These are phyloP conservation scores for Albugo laibachii DNA, from an alignment of 352 stramenopile genomes.

Conservation along the genomic window DNA sequence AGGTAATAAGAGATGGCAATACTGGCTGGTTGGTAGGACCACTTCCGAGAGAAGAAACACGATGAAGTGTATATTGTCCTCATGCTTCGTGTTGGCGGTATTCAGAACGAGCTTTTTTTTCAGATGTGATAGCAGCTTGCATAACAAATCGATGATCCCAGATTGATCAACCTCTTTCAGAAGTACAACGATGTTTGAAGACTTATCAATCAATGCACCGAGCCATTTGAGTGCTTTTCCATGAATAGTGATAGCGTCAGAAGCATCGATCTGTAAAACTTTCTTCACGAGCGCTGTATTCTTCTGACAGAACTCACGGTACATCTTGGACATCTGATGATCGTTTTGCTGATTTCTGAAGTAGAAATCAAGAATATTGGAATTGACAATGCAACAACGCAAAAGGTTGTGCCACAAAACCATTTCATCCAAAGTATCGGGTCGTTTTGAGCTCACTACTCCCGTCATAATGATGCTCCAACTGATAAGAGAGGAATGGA, in stretches of 20 bases:
- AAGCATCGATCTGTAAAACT: conserved; percentile 12
- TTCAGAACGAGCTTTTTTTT: conserved; percentile 3
- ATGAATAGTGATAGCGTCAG: too few species aligned
- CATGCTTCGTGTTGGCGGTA: conserved; percentile 7
- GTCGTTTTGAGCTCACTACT: too few species aligned
- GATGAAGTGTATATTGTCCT: background rate
- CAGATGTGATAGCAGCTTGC: conserved; percentile 17
- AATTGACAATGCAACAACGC: conserved; percentile 40
- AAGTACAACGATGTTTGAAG: conserved; percentile 23
- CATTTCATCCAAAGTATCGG: too few species aligned
- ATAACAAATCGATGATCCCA: conserved; percentile 38
- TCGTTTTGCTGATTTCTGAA: conserved; percentile 12
- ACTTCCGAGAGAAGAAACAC: too few species aligned
- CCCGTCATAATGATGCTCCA: too few species aligned
- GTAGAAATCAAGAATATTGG: conserved; percentile 20
- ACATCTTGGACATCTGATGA: conserved; percentile 9
- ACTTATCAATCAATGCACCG: conserved; percentile 46
- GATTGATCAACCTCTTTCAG: conserved; percentile 36
- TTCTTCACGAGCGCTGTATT: background rate
- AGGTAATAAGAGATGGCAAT: too few species aligned
- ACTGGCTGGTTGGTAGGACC: too few species aligned
- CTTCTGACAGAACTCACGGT: too few species aligned
- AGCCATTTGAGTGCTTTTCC: conserved; percentile 56
- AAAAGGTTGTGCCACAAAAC: conserved; percentile 6
- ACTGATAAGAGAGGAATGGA: too few species aligned